phyloP scores from a whole-genome alignment of 2,329 filamentous ascomycete species.

The Beauveria medogensis region DNA sequence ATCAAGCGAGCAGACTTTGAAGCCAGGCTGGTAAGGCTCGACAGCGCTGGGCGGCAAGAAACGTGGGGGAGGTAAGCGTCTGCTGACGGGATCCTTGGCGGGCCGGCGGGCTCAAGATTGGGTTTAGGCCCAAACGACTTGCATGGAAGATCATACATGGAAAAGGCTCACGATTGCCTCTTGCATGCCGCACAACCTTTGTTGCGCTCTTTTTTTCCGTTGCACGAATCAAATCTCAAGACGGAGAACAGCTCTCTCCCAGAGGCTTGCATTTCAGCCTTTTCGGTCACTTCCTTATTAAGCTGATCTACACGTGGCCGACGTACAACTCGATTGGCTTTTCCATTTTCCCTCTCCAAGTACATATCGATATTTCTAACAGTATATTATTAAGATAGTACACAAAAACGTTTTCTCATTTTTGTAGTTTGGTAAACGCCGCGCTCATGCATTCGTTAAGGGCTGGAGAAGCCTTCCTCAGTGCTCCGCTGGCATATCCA shows the following conservation, averaged over 20 bases:
- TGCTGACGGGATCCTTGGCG: too few species aligned
- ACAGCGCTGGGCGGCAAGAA: too few species aligned
- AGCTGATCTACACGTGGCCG: not conserved
- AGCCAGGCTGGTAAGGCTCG: too few species aligned
- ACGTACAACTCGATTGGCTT: not conserved
- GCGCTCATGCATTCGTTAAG: constrained; percentile 19
- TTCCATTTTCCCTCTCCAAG: not conserved
- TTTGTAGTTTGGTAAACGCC: constrained; percentile 18
- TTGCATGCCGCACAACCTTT: not conserved
- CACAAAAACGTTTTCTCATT: not conserved
- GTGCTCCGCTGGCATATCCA: not conserved
- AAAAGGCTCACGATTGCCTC: not conserved
- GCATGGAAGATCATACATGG: not conserved
- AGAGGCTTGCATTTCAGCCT: too few species aligned
- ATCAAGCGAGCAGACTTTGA: too few species aligned
- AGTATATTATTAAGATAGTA: constrained; percentile 2
- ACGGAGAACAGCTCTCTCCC: too few species aligned
- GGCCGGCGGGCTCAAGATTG: not conserved
- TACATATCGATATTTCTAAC: not conserved
- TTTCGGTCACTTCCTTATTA: too few species aligned
- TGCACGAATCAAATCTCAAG: too few species aligned
- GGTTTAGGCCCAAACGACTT: too few species aligned
- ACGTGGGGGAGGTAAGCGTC: too few species aligned
- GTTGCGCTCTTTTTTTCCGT: not conserved
- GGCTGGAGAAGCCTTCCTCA: not conserved